A percentile compares a stretch with the other conserved stretches of the same genome.
These are phyloP conservation scores for Mycosphaerella sp. DNA, from an alignment of 2,329 filamentous ascomycete genomes.

Conservation along the genomic window DNA sequence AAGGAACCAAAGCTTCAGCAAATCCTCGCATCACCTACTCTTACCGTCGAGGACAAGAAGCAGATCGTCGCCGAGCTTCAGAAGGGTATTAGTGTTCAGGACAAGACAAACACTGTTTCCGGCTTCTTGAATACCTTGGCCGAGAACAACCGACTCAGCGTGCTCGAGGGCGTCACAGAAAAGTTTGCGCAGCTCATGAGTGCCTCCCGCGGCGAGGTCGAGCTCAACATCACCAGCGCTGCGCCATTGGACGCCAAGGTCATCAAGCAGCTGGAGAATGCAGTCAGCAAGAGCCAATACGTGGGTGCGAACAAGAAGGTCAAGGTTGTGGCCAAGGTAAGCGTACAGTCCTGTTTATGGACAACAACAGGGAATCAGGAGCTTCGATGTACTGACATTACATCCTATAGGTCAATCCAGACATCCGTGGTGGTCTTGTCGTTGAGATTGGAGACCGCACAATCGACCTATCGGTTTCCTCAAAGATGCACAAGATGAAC, in stretches of 20 bases:
- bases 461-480: slow-evolving; percentile 92
- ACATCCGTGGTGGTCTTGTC: slow-evolving; percentile 86
- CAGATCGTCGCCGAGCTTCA: slow-evolving; percentile 80
- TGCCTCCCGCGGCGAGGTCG: slow-evolving; percentile 85
- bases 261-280: slow-evolving; percentile 75
- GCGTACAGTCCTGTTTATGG: not conserved
- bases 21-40: slow-evolving; percentile 75
- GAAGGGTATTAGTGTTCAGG: slow-evolving; percentile 65
- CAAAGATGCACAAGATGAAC: slow-evolving; percentile 97
- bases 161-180: slow-evolving; percentile 72
- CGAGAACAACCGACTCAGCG: slow-evolving; percentile 89
- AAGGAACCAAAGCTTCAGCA: slow-evolving; percentile 73
- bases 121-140: slow-evolving; percentile 88
- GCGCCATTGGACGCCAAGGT: slow-evolving; percentile 83
- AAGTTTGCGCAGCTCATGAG: slow-evolving; percentile 87
- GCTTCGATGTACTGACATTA: slow-evolving; percentile 5
- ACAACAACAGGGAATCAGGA: not conserved
- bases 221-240: slow-evolving; percentile 86
- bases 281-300: slow-evolving; percentile 83
- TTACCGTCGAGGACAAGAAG: slow-evolving; percentile 72
- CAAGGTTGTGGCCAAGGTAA: slow-evolving; percentile 82
- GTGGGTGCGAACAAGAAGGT: slow-evolving; percentile 91
- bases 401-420: slow-evolving; percentile 69
- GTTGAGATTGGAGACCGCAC: slow-evolving; percentile 97
- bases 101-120: slow-evolving; percentile 76